These are phyloP conservation scores for Flaveria linearis DNA, from an alignment of 129 eudicot species.

Conservation along the genomic window DNA sequence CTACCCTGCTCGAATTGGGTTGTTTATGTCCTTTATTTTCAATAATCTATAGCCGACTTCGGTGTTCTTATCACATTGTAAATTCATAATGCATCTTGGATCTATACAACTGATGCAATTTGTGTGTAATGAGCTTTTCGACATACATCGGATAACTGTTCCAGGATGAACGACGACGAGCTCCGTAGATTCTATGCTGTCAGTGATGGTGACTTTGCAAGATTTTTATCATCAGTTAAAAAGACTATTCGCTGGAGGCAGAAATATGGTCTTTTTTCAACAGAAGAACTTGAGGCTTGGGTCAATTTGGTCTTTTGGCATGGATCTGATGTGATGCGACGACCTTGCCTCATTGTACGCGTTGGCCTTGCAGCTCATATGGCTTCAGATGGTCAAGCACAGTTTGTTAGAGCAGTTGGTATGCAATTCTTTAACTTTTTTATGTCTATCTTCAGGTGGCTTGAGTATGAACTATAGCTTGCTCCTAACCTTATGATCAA, in stretches of 20 bases:
- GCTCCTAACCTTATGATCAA: too few relatives aligned
- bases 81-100: too few relatives aligned
- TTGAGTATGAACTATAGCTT: too few relatives aligned
- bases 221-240: slow-evolving; percentile 51
- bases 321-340: slow-evolving; percentile 49
- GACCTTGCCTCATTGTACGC: slow-evolving; percentile 62
- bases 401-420: slow-evolving; percentile 67
- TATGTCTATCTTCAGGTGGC: neutral
- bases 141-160: slow-evolving; percentile 5
- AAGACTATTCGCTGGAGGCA: slow-evolving; percentile 72
- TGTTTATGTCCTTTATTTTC: too few relatives aligned
- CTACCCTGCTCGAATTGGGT: too few relatives aligned
- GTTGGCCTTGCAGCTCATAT: slow-evolving; percentile 52
- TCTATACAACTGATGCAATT: too few relatives aligned
- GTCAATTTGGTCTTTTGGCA: slow-evolving; percentile 56
- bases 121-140: too few relatives aligned
- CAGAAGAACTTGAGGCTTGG: too few relatives aligned
- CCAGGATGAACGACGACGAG: slow-evolving; percentile 61
- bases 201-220: slow-evolving; percentile 54
- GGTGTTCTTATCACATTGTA: too few relatives aligned
- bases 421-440: slow-evolving; percentile 18
- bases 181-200: slow-evolving; percentile 39
- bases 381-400: slow-evolving; percentile 45
- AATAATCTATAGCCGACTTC: too few relatives aligned
- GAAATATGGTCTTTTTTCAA: slow-evolving; percentile 47